Conservation (phyloP, 495 filamentous ascomycete genomes). For the Daldinia decipiens region DNA sequence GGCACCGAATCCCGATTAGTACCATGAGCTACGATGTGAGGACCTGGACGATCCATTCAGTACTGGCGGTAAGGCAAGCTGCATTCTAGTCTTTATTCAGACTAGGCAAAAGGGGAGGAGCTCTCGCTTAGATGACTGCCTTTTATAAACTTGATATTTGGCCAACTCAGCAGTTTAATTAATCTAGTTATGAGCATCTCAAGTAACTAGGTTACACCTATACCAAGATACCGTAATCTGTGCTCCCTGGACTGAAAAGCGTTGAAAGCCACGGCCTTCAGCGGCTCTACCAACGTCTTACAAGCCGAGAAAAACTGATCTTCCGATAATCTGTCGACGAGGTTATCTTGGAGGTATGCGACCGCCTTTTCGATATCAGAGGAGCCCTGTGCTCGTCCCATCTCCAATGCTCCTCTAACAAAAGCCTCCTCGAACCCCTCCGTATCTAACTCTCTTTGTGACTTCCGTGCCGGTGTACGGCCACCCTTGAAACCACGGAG, state of each 20-base stretch:
- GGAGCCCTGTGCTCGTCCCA: not conserved
- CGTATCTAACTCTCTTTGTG: too few relatives aligned
- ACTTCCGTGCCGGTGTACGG: too few relatives aligned
- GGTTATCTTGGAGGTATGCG: not conserved
- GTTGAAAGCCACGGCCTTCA: not conserved
- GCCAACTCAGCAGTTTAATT: too few relatives aligned
- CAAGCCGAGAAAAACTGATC: not conserved
- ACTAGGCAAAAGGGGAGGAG: not conserved
- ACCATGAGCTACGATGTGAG: not conserved
- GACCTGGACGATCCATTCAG: not conserved
- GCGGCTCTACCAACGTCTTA: not conserved
- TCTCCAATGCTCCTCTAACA: not conserved
- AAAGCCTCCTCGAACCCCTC: too few relatives aligned
- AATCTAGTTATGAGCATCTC: too few relatives aligned
- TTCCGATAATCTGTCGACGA: not conserved
- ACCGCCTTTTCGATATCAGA: not conserved
- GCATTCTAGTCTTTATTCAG: not conserved
- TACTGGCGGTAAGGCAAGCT: not conserved
- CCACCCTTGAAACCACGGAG: too few relatives aligned
- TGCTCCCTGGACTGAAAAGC: not conserved
- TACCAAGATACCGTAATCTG: not conserved
- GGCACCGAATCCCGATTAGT: constrained; percentile 20
- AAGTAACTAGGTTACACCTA: too few relatives aligned
- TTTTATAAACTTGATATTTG: too few relatives aligned
- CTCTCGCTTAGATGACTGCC: too few relatives aligned